Conservation (phyloP, 345 rosid species). For the Nephelium lappaceum region DNA sequence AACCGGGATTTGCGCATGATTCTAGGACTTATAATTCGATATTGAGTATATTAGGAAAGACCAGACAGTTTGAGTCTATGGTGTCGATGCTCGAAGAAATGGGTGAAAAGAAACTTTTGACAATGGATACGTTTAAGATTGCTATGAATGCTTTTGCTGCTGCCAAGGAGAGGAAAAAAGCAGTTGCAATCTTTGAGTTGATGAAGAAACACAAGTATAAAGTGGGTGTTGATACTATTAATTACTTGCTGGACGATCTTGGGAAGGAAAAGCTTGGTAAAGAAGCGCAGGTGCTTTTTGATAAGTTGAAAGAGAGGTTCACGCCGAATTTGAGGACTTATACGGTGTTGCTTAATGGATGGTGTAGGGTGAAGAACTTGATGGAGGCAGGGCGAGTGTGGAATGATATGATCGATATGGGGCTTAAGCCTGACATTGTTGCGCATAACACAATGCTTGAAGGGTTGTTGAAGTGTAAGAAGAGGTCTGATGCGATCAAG, state of each 20-base stretch:
- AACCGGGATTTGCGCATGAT: conserved; percentile 60
- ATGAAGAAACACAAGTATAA: conserved; percentile 81
- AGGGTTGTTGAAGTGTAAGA: conserved; percentile 69
- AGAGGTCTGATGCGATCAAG: conserved; percentile 77
- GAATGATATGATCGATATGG: conserved; percentile 87
- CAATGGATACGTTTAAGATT: conserved; percentile 71
- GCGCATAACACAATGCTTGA: conserved; percentile 79
- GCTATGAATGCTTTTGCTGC: conserved; percentile 83
- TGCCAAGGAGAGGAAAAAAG: conserved; percentile 91
- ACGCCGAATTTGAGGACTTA: conserved; percentile 73
- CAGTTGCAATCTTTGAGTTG: conserved; percentile 80
- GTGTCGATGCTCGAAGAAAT: conserved; percentile 84
- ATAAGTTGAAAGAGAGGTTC: conserved; percentile 72
- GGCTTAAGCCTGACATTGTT: conserved; percentile 73
- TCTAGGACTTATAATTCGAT: conserved; percentile 74
- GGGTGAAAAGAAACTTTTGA: conserved; percentile 63
- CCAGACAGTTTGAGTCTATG: conserved; percentile 87
- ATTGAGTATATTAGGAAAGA: conserved; percentile 78
- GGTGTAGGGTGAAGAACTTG: conserved; percentile 78
- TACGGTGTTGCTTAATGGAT: conserved; percentile 75
- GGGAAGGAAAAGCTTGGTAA: conserved; percentile 85
- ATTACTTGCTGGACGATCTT: conserved; percentile 75
- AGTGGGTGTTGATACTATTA: conserved; percentile 69
- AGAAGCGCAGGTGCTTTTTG: conserved; percentile 76
- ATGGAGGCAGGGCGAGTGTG: conserved; percentile 91